Evolutionary conservation across 2,329 filamentous ascomycete genomes (phyloP).

Genomic region (Fusarium proliferatum): DNA sequence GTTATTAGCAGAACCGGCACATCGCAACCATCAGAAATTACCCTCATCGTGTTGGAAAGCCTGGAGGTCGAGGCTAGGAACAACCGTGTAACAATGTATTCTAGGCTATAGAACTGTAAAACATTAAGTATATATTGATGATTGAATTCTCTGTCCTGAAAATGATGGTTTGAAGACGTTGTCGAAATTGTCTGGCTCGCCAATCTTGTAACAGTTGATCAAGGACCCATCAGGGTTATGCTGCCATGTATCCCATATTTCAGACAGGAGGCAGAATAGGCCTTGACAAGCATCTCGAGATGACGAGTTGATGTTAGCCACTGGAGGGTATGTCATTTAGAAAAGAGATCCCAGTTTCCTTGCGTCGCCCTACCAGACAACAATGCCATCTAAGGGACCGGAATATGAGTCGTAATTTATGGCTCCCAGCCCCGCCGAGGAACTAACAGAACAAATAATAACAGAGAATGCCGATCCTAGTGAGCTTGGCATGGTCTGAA

Average conservation of each 20-base stretch:
- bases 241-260: not conserved
- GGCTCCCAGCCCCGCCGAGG: not conserved
- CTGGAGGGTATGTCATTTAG: not conserved
- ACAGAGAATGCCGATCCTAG: not conserved
- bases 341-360: not conserved
- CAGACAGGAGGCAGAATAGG: not conserved
- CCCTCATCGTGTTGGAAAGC: conserved; percentile 33
- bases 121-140: conserved; percentile 7
- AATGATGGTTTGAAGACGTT: not conserved
- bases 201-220: not conserved
- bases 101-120: conserved; percentile 45
- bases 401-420: not conserved
- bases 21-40: conserved; percentile 7
- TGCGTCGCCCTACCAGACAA: not conserved
- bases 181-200: not conserved
- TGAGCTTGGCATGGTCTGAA: not conserved
- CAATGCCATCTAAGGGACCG: not conserved
- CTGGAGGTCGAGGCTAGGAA: conserved; percentile 12
- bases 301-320: not conserved
- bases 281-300: not conserved
- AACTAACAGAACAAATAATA: conserved; percentile 26
- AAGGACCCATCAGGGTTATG: not conserved
- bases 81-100: conserved; percentile 44
- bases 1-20: conserved; percentile 33
- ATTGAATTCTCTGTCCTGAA: not conserved